These are phyloP conservation scores for Thielaviopsis euricoi DNA, from an alignment of 2,329 filamentous ascomycete genomes.

Conservation along the genomic window DNA sequence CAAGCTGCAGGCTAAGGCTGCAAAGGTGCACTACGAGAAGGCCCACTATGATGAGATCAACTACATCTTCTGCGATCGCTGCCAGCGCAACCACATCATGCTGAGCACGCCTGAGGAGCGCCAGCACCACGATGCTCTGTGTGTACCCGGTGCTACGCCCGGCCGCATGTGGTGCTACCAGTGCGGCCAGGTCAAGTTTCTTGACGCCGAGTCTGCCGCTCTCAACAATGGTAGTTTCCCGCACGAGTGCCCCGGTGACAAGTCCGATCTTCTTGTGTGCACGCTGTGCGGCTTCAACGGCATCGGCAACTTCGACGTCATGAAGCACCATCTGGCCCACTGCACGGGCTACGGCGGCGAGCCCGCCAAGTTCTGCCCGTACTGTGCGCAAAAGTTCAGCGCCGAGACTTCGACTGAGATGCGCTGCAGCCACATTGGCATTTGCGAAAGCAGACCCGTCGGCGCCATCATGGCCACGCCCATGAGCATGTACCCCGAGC, in stretches of 20 bases:
- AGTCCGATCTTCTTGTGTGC: conserved; percentile 9
- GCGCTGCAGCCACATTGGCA: conserved; percentile 8
- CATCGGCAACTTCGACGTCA: conserved; percentile 5
- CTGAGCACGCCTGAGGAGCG: conserved; percentile 12
- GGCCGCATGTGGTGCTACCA: conserved; percentile 13
- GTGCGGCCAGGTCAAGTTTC: conserved; percentile 13
- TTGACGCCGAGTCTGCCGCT: conserved; percentile 6
- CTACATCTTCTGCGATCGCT: conserved; percentile 16
- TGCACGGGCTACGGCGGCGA: conserved; percentile 13
- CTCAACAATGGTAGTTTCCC: conserved; percentile 10
- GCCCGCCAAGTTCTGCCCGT: conserved; percentile 14
- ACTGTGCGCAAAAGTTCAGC: conserved; percentile 11
- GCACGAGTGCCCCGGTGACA: conserved; percentile 12
- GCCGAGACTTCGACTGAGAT: background rate
- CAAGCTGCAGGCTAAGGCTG: background rate
- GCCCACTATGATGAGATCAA: conserved; percentile 11
- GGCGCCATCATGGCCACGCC: conserved; percentile 1
- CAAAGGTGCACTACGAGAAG: background rate
- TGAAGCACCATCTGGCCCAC: conserved; percentile 10
- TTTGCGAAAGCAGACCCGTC: background rate
- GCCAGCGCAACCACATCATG: conserved; percentile 14
- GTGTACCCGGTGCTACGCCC: conserved; percentile 13
- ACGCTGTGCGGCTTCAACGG: conserved; percentile 11
- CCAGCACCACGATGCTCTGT: conserved; percentile 14
- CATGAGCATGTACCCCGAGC: conserved; percentile 7